A percentile compares a stretch with the other conserved stretches of the same genome.
Conservation (phyloP, 192 early-diverging fungal species). For the Phycomyces blakesleeanus region DNA sequence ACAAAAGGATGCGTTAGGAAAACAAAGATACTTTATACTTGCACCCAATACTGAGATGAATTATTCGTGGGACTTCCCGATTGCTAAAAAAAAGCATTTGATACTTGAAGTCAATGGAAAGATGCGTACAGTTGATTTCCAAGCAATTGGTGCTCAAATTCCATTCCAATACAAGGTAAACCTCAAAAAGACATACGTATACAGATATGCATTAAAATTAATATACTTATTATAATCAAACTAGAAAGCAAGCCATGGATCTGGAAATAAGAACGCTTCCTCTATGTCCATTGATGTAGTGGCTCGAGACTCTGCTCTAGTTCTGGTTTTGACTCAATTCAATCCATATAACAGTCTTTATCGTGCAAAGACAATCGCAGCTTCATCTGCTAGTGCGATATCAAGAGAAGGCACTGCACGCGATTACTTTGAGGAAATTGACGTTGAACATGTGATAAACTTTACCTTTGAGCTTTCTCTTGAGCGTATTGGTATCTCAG, state of each 20-base stretch:
- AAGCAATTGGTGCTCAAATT: constrained; percentile 73
- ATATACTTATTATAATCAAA: too few species aligned
- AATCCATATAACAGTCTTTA: constrained; percentile 44
- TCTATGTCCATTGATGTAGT: constrained; percentile 57
- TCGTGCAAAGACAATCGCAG: constrained; percentile 27
- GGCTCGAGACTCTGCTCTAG: constrained; percentile 48
- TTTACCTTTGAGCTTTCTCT: constrained; percentile 55
- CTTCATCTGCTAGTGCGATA: constrained; percentile 12
- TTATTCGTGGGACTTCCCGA: constrained; percentile 82
- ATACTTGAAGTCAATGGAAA: constrained; percentile 56
- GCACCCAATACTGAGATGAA: constrained; percentile 27
- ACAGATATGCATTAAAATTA: too few species aligned
- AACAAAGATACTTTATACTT: constrained; percentile 10
- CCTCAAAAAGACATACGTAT: neutral
- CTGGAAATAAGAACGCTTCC: constrained; percentile 2
- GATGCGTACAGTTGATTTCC: constrained; percentile 60
- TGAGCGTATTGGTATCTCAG: constrained; percentile 76
- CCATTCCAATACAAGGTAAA: constrained; percentile 60
- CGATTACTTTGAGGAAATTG: constrained; percentile 37
- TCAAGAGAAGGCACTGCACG: constrained; percentile 24
- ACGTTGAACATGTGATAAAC: constrained; percentile 27
- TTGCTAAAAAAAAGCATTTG: constrained; percentile 50
- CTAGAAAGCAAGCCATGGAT: neutral
- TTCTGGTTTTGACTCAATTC: constrained; percentile 54
- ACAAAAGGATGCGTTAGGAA: constrained; percentile 12